These are phyloP conservation scores for Vanilla planifolia DNA, from an alignment of 106 monocot species.

Conservation along the genomic window DNA sequence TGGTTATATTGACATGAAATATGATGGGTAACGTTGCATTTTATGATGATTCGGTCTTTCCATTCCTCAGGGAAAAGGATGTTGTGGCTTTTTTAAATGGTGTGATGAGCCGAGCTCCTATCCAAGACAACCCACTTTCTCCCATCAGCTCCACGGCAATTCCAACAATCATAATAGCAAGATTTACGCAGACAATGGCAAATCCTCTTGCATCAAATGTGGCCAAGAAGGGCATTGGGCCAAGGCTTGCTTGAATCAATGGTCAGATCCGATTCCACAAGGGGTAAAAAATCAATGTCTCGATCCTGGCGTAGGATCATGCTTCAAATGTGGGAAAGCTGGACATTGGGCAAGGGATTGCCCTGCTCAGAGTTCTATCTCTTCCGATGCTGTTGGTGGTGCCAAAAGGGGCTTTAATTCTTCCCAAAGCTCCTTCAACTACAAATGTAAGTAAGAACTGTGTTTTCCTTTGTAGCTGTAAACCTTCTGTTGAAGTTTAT, in stretches of 20 bases:
- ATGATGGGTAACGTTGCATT: not conserved
- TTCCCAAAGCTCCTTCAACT: conserved; percentile 10
- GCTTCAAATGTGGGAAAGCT: conserved; percentile 60
- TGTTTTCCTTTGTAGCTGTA: too few species aligned
- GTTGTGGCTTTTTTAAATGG: conserved; percentile 56
- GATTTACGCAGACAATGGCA: conserved; percentile 12
- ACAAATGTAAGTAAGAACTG: conserved; percentile 10
- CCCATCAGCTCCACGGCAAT: not conserved
- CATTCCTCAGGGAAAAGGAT: conserved; percentile 25
- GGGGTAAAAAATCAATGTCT: conserved; percentile 2
- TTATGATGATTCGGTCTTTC: conserved; percentile 2
- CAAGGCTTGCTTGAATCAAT: conserved; percentile 32
- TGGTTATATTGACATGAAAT: too few species aligned
- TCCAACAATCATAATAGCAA: conserved; percentile 5
- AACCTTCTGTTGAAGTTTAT: too few species aligned
- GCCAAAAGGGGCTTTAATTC: conserved; percentile 5
- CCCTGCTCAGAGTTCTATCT: conserved; percentile 11
- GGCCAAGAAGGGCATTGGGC: conserved; percentile 66
- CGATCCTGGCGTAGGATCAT: conserved; percentile 23
- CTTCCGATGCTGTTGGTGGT: conserved; percentile 6
- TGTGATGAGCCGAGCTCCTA: conserved; percentile 20
- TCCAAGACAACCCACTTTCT: conserved; percentile 11
- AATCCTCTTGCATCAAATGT: conserved; percentile 56
- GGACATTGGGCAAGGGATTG: conserved; percentile 78
- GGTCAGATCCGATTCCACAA: conserved; percentile 10